Evolutionary conservation across 2,329 filamentous ascomycete genomes (phyloP).

Genomic region (Helotiales sp.): DNA sequence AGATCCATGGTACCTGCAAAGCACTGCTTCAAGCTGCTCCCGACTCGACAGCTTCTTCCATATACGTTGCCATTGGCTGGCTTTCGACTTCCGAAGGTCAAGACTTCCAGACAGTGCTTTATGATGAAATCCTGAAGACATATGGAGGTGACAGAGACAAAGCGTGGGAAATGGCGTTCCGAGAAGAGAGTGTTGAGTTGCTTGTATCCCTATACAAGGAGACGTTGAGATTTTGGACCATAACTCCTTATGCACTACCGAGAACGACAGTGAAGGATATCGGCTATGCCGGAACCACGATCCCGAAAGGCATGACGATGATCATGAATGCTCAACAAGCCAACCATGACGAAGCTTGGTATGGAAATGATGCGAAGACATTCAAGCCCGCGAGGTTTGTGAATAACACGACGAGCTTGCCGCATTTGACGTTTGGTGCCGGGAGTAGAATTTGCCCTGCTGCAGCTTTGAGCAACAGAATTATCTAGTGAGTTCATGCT

Average conservation of each 20-base stretch:
- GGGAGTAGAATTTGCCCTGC: constrained; percentile 28
- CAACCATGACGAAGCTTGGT: constrained; percentile 26
- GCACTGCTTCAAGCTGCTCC: constrained; percentile 29
- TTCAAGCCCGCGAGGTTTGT: constrained; percentile 28
- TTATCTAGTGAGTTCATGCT: constrained; percentile 18
- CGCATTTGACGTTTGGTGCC: constrained; percentile 28
- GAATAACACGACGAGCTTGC: constrained; percentile 17
- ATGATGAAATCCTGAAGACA: constrained; percentile 21
- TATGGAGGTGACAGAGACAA: constrained; percentile 24
- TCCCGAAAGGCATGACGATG: constrained; percentile 28
- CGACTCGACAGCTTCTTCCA: constrained; percentile 26
- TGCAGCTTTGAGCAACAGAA: constrained; percentile 26
- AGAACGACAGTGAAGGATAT: constrained; percentile 23
- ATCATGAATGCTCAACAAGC: constrained; percentile 31
- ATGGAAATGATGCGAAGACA: constrained; percentile 23
- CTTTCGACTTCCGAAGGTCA: constrained; percentile 22
- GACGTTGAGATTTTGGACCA: constrained; percentile 24
- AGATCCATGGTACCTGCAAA: constrained; percentile 29
- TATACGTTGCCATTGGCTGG: constrained; percentile 27
- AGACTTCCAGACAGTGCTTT: constrained; percentile 17
- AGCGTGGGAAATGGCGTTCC: constrained; percentile 28
- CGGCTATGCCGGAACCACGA: constrained; percentile 14
- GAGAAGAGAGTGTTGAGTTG: constrained; percentile 27
- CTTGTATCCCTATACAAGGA: constrained; percentile 28
- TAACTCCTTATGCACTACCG: constrained; percentile 24